Base-by-base conservation (phyloP, 176 grass and related monocot species). In the Zoysia pacifica region DNA sequence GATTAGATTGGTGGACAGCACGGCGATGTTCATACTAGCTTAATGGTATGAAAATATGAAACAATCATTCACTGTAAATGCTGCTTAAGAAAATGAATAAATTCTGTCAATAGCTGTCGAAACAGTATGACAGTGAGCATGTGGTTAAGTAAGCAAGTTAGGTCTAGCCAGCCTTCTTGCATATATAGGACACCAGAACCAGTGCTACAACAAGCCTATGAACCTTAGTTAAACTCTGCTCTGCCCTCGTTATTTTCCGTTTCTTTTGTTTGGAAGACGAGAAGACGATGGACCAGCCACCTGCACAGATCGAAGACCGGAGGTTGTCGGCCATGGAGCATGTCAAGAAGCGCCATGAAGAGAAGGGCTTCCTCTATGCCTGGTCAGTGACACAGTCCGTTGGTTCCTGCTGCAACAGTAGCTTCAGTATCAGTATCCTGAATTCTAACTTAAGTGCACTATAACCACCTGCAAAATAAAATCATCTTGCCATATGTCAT, bases 311-410 rank as follows among this genome's bases (percentile, higher is more conserved):
- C 16, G 69, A 84, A 2, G 68, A 81, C 37, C 6, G 35, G 77
- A 78, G 73, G 67, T 48, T 76, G 41, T 58, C 77, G 39, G 74
- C 86, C 86, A 82, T 89, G 83, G 91, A 97, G 61, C 83, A 87
- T 43, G 74, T 83, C 46, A 87, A 93, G 81, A 93, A 83, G 83
- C 85, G 91, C 48, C 91, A 91, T 0, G 63, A 89, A 5, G 91
- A 93, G 74, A 93, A 97, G 84, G 94, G 91, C 42, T 87, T 92
- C 78, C 64, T 93, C 61, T 91, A 97, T 60, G 86, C 91, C 38
- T 91, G 91, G 91, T 97, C 59, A 85, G 86, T 84, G 53, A 48
- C 9, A 6, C 13, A 36, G 8, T 12, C 12, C 18, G 5, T 55
- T 11, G 52, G 35, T 72, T 78, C 19, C 72, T 54, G 67, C 5